phyloP scores from a whole-genome alignment of 176 grass and related monocot genomes.

The Pontederia paniculata region DNA sequence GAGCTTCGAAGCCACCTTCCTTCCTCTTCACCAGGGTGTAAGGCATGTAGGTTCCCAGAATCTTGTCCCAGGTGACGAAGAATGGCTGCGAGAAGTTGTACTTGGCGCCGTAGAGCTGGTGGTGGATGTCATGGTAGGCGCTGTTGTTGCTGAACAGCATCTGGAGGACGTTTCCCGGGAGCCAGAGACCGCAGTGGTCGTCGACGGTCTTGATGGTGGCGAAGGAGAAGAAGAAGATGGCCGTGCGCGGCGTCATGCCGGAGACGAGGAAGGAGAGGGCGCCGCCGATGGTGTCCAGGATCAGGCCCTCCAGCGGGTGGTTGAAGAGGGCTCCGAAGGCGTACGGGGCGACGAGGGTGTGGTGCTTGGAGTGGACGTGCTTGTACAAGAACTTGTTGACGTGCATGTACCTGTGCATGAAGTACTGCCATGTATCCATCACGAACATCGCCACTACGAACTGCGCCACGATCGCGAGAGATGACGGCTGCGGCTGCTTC shows the following conservation, averaged over 20 bases:
- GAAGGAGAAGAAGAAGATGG: neutral
- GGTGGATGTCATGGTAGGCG: neutral
- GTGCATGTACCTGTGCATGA: conserved; percentile 91
- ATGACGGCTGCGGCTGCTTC: no score
- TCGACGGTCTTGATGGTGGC: neutral
- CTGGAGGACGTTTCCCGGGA: neutral
- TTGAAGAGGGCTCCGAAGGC: neutral
- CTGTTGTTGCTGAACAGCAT: neutral
- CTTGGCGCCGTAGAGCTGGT: neutral
- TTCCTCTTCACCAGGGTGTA: no score
- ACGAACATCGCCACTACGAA: conserved; percentile 41
- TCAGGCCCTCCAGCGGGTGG: neutral
- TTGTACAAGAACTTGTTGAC: conserved; percentile 74
- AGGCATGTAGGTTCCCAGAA: no score
- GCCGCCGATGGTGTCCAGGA: neutral
- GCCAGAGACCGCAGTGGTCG: neutral
- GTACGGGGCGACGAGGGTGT: conserved; percentile 53
- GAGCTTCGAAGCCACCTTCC: no score
- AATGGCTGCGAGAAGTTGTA: conserved; percentile 1
- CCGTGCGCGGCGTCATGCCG: neutral
- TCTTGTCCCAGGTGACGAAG: neutral
- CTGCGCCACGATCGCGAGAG: neutral
- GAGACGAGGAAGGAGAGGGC: neutral
- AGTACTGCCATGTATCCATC: conserved; percentile 84
- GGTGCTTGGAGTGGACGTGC: conserved; percentile 67